Evolutionary conservation across 2,329 filamentous ascomycete genomes (phyloP).

Genomic region (Pseudocercospora cruenta): DNA sequence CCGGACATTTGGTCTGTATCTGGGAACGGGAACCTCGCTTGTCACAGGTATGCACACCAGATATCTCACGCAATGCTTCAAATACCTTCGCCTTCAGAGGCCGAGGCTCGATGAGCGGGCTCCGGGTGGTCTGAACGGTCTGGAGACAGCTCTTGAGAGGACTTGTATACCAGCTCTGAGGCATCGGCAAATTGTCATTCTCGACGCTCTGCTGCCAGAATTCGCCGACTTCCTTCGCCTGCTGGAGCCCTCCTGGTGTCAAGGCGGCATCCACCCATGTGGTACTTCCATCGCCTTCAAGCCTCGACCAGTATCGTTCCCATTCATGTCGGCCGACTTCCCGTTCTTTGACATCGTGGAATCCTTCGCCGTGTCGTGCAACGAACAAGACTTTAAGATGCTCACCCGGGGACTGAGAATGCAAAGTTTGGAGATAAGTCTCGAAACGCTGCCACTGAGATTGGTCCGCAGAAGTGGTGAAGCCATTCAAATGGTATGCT

Average conservation of each 20-base stretch:
- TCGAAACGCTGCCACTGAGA: no score
- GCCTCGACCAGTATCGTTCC: slow-evolving; percentile 68
- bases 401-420: no score
- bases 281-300: slow-evolving; percentile 64
- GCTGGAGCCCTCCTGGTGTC: slow-evolving; percentile 59
- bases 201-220: slow-evolving; percentile 60
- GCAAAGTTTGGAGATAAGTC: no score
- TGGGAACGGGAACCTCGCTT: slow-evolving; percentile 59
- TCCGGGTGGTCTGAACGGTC: slow-evolving; percentile 66
- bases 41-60: slow-evolving; percentile 71
- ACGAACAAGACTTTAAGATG: no score
- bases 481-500: no score
- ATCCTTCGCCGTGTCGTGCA: slow-evolving; percentile 71
- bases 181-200: slow-evolving; percentile 51
- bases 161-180: slow-evolving; percentile 66
- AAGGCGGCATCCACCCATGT: slow-evolving; percentile 67
- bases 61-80: slow-evolving; percentile 65
- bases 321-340: slow-evolving; percentile 70
- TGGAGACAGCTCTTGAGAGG: slow-evolving; percentile 65
- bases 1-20: slow-evolving; percentile 57
- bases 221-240: slow-evolving; percentile 60
- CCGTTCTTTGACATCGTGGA: slow-evolving; percentile 64
- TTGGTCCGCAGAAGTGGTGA: no score
- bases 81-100: slow-evolving; percentile 64
- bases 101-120: slow-evolving; percentile 55